Evolutionary conservation across 176 grass and related monocot species (phyloP).

Genomic region (Musa troglodytarum): DNA sequence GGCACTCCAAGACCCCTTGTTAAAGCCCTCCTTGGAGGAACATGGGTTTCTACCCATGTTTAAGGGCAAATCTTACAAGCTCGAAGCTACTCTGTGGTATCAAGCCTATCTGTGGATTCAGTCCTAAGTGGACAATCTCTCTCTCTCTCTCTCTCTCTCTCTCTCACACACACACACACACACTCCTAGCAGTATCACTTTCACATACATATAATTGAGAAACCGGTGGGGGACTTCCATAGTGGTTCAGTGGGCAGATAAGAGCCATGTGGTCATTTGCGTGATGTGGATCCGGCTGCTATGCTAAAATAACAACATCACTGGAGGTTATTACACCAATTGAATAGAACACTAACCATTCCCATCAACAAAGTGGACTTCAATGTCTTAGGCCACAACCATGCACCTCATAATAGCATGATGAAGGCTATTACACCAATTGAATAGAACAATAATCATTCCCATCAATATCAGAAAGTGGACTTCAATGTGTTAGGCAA

Average conservation of each 20-base stretch:
- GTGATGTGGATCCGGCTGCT: neutral
- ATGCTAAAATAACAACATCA: neutral
- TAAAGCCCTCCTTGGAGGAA: conserved; percentile 8
- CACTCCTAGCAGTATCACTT: too few species aligned
- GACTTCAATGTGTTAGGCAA: neutral
- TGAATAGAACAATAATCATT: neutral
- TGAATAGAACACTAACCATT: neutral
- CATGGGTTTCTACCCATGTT: neutral
- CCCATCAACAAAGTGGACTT: neutral
- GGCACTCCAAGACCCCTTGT: neutral
- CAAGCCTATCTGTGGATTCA: neutral
- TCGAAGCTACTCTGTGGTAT: neutral
- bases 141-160: too few species aligned
- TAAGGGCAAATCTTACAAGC: too few species aligned
- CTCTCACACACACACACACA: too few species aligned
- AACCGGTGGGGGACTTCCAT: neutral
- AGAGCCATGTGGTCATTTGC: too few species aligned
- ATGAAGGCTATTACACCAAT: neutral
- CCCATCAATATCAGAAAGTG: too few species aligned
- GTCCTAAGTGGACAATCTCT: neutral
- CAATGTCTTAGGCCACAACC: neutral
- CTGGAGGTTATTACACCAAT: neutral
- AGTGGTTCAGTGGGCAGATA: neutral
- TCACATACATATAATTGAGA: neutral
- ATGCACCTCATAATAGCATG: neutral